Conservation (phyloP, 1,284 basidiomycete genomes). For the Naganishia cerealis region DNA sequence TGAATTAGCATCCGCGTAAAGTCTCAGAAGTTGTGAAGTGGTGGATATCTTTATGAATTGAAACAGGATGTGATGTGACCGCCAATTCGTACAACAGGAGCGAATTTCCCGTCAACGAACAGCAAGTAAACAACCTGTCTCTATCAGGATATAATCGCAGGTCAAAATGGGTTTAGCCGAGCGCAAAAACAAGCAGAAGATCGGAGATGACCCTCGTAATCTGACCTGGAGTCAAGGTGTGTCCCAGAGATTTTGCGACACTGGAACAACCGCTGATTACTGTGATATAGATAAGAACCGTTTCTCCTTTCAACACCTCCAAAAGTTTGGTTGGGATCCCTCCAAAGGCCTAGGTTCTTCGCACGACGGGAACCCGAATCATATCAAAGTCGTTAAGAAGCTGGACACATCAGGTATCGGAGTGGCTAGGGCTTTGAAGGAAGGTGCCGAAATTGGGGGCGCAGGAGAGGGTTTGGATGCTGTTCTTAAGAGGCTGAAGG, state of each 20-base stretch:
- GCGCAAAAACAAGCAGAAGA: slow-evolving; percentile 54
- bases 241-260: background rate
- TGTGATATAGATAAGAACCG: slow-evolving; percentile 45
- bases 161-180: slow-evolving; percentile 52
- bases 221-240: slow-evolving; percentile 51
- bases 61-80: background rate
- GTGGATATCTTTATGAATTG: background rate
- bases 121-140: background rate
- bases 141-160: background rate
- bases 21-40: slow-evolving; percentile 21
- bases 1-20: slow-evolving; percentile 17
- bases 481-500: slow-evolving; percentile 49
- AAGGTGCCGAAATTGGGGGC: slow-evolving; percentile 51
- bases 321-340: slow-evolving; percentile 52
- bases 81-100: too few species aligned
- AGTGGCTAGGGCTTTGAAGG: slow-evolving; percentile 49
- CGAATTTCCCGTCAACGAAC: too few species aligned
- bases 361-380: slow-evolving; percentile 49
- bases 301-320: slow-evolving; percentile 55
- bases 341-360: slow-evolving; percentile 47
- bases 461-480: slow-evolving; percentile 52
- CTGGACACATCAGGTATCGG: slow-evolving; percentile 54
- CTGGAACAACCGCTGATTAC: background rate
- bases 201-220: slow-evolving; percentile 54
- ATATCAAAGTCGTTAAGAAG: slow-evolving; percentile 53